Conservation (phyloP, 2,329 filamentous ascomycete genomes). For the Erysiphe pulchra region DNA sequence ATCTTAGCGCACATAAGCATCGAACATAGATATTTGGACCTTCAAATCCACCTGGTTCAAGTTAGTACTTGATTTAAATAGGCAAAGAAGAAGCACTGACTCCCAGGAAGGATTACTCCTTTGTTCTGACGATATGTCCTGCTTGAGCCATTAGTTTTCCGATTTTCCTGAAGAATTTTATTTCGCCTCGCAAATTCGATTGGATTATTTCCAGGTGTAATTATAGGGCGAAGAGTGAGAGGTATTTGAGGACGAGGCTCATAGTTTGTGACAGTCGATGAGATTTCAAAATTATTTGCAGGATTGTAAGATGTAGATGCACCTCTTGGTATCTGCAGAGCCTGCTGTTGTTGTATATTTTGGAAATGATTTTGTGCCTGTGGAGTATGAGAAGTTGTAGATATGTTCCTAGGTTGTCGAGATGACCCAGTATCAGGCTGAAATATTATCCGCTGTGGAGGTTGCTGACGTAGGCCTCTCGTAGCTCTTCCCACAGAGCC, state of each 20-base stretch:
- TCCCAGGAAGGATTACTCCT: constrained; percentile 34
- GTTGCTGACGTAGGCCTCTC: constrained; percentile 51
- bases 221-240: constrained; percentile 44
- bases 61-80: constrained; percentile 3
- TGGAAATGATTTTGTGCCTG: constrained; percentile 8
- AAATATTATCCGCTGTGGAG: constrained; percentile 61
- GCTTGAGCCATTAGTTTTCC: neutral
- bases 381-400: constrained; percentile 16
- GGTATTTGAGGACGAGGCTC: constrained; percentile 38
- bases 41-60: constrained; percentile 24
- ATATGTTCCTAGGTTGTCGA: constrained; percentile 33
- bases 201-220: constrained; percentile 51
- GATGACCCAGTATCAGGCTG: constrained; percentile 49
- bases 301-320: constrained; percentile 23
- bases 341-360: constrained; percentile 8
- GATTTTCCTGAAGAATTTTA: constrained; percentile 16
- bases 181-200: constrained; percentile 36
- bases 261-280: constrained; percentile 38
- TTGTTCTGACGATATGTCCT: constrained; percentile 13
- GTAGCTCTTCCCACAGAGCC: constrained; percentile 30
- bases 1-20: constrained; percentile 62
- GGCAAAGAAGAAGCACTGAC: constrained; percentile 19
- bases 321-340: constrained; percentile 10
- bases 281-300: constrained; percentile 27
- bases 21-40: constrained; percentile 81